Evolutionary conservation across 163 green algal species (phyloP).

Genomic region (Scenedesmus sp.): DNA sequence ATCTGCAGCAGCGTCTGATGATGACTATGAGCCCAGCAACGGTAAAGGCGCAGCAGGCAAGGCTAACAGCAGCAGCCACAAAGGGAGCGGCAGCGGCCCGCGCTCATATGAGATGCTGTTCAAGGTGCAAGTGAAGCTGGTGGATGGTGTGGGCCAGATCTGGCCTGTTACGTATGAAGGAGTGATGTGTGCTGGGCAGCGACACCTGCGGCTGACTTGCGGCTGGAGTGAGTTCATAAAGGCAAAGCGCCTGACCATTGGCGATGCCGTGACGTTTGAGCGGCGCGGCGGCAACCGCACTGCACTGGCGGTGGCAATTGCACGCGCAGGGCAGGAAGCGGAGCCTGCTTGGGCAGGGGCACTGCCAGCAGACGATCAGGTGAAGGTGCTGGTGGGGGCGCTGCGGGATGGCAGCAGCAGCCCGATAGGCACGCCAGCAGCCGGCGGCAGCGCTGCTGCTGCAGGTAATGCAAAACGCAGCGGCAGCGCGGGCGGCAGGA

Average conservation of each 20-base stretch:
- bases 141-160: slow-evolving; percentile 15
- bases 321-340: not conserved
- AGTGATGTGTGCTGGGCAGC: slow-evolving; percentile 47
- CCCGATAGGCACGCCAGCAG: not conserved
- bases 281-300: slow-evolving; percentile 13
- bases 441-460: not conserved
- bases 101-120: slow-evolving; percentile 53
- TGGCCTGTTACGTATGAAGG: slow-evolving; percentile 51
- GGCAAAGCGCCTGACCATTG: slow-evolving; percentile 12
- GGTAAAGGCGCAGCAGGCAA: not conserved
- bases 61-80: not conserved
- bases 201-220: slow-evolving; percentile 50
- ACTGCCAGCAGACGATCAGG: slow-evolving; percentile 15
- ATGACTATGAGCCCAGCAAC: slow-evolving; percentile 28
- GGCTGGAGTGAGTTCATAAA: slow-evolving; percentile 54
- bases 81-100: not conserved
- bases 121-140: slow-evolving; percentile 43
- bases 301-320: not conserved
- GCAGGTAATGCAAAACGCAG: not conserved
- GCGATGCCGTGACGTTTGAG: slow-evolving; percentile 45
- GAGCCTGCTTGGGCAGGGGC: not conserved
- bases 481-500: not conserved
- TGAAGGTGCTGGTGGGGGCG: slow-evolving; percentile 12
- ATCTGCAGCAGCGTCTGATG: slow-evolving; percentile 8
- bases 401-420: slow-evolving; percentile 18